Evolutionary conservation across 169 alveolate genomes (phyloP).

Genomic region (Plasmodium billcollinsi): DNA sequence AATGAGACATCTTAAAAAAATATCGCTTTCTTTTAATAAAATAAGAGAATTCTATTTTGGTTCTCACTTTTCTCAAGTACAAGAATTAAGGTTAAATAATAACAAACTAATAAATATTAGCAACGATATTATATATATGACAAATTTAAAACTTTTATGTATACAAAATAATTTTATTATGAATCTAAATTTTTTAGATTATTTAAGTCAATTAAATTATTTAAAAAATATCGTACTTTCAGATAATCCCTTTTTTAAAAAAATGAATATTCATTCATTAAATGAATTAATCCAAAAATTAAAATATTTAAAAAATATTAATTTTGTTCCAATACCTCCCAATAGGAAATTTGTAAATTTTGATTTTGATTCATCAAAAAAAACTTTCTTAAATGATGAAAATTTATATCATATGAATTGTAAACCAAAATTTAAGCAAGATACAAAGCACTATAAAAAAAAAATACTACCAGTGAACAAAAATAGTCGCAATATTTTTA

Average conservation of each 20-base stretch:
- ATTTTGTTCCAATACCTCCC: constrained; percentile 38
- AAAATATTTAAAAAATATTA: constrained; percentile 33
- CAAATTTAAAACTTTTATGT: constrained; percentile 45
- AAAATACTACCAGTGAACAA: too few relatives aligned
- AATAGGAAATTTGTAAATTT: constrained; percentile 25
- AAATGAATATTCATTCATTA: constrained; percentile 28
- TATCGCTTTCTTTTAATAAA: constrained; percentile 80
- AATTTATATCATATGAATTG: too few relatives aligned
- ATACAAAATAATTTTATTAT: constrained; percentile 60
- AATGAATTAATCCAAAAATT: constrained; percentile 42
- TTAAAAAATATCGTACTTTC: constrained; percentile 62
- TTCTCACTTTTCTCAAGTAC: constrained; percentile 45
- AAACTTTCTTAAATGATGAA: background rate
- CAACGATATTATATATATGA: constrained; percentile 60
- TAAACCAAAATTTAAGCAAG: too few relatives aligned
- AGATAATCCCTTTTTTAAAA: constrained; percentile 68
- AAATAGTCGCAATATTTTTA: too few relatives aligned
- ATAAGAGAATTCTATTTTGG: constrained; percentile 76
- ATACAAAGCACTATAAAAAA: too few relatives aligned
- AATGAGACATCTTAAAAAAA: constrained; percentile 79
- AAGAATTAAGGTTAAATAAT: constrained; percentile 57
- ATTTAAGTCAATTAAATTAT: constrained; percentile 43
- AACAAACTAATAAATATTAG: constrained; percentile 46
- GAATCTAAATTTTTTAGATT: constrained; percentile 11
- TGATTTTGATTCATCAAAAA: constrained; percentile 27